phyloP scores from a whole-genome alignment of 176 grass and related monocot species.

The Triticum aestivum region IWGSC_CS_RefSeq_v2.1 NC_057798.1:555949099-555949598 shows the following conservation, averaged over 20 bases:
- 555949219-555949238: background rate
- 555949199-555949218: background rate
- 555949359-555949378: slow-evolving; percentile 86
- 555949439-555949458: slow-evolving; percentile 55
- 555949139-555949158: too few relatives aligned
- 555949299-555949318: slow-evolving; percentile 82
- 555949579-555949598: background rate
- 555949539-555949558: background rate
- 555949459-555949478: slow-evolving; percentile 33
- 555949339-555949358: slow-evolving; percentile 83
- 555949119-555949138: too few relatives aligned
- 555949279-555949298: background rate
- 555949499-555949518: slow-evolving; percentile 26
- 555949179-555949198: background rate
- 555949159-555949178: background rate
- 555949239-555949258: background rate
- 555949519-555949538: slow-evolving; percentile 4
- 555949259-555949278: slow-evolving; percentile 1
- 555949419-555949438: slow-evolving; percentile 78
- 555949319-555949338: slow-evolving; percentile 84
- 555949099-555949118: too few relatives aligned
- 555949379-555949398: slow-evolving; percentile 64
- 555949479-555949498: slow-evolving; percentile 13
- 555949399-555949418: slow-evolving; percentile 75
- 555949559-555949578: background rate